phyloP scores from a whole-genome alignment of 768 basidiomycete species.

The Hypsizygus marmoreus region DNA sequence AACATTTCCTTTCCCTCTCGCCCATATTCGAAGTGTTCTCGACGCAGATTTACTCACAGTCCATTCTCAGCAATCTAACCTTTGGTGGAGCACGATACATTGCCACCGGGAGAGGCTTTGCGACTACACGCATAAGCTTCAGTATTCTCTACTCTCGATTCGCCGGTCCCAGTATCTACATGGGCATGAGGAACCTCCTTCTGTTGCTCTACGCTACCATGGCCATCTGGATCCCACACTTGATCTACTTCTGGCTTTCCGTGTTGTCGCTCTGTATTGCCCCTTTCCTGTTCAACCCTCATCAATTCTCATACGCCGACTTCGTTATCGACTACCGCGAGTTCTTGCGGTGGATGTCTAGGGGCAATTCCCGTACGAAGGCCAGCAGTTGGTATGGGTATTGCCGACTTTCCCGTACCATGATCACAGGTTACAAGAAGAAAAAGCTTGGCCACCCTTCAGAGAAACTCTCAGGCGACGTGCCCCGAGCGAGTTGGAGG shows the following conservation, averaged over 20 bases:
- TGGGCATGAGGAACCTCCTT: constrained; percentile 93
- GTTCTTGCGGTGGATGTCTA: constrained; percentile 98
- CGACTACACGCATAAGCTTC: constrained; percentile 95
- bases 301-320: constrained; percentile 96
- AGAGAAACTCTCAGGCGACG: constrained; percentile 93
- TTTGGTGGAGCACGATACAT: constrained; percentile 99
- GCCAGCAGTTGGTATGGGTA: constrained; percentile 99
- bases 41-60: constrained; percentile 97
- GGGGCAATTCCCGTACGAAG: constrained; percentile 95
- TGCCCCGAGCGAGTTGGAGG: constrained; percentile 88
- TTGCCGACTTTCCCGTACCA: constrained; percentile 93
- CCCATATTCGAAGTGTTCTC: constrained; percentile 99
- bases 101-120: constrained; percentile 98
- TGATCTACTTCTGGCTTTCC: constrained; percentile 99
- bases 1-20: constrained; percentile 96
- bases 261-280: constrained; percentile 93
- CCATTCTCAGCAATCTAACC: constrained; percentile 94
- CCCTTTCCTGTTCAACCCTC: constrained; percentile 99
- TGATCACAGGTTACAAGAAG: constrained; percentile 99
- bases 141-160: constrained; percentile 97
- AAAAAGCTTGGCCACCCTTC: constrained; percentile 98
- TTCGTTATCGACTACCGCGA: constrained; percentile 99
- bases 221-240: constrained; percentile 89
- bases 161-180: constrained; percentile 99
- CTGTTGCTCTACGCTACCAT: constrained; percentile 90